phyloP scores from a whole-genome alignment of 2,329 filamentous ascomycete species.

The Penicillium decumbens region DNA sequence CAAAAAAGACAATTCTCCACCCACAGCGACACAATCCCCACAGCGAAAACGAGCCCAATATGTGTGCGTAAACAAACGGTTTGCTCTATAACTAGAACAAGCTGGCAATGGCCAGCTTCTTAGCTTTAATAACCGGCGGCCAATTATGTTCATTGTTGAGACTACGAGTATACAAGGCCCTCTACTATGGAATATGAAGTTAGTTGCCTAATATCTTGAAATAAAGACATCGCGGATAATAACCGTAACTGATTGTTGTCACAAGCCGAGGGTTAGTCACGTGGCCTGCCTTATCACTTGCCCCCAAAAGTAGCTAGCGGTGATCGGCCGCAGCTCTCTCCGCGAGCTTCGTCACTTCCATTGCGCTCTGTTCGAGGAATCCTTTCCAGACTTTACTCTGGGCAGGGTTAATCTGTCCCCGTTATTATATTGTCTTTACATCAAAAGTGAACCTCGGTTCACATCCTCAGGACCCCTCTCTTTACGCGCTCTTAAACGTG shows the following conservation, averaged over 20 bases:
- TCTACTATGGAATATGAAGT: too few species aligned
- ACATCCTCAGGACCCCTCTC: conserved; percentile 1
- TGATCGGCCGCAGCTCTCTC: conserved; percentile 23
- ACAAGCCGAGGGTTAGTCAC: conserved; percentile 1
- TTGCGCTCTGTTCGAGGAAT: conserved; percentile 7
- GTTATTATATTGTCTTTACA: not conserved
- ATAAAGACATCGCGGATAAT: too few species aligned
- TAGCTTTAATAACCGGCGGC: not conserved
- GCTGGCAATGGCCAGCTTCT: not conserved
- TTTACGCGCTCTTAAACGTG: conserved; percentile 12
- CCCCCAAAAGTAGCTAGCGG: conserved; percentile 21
- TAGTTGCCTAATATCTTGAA: too few species aligned
- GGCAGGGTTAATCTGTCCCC: not conserved
- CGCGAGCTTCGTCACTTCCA: conserved; percentile 24
- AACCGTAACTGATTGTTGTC: too few species aligned
- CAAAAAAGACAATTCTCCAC: conserved; percentile 11
- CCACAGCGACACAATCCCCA: conserved; percentile 20
- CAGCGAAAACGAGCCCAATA: not conserved
- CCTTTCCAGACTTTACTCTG: conserved; percentile 1
- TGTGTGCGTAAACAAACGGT: not conserved
- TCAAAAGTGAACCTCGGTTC: not conserved
- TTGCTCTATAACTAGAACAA: not conserved
- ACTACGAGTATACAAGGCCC: too few species aligned
- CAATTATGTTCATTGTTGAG: not conserved
- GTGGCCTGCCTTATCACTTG: conserved; percentile 13